phyloP scores from a whole-genome alignment of 805 yeast genomes.

The Candida ficus region DNA sequence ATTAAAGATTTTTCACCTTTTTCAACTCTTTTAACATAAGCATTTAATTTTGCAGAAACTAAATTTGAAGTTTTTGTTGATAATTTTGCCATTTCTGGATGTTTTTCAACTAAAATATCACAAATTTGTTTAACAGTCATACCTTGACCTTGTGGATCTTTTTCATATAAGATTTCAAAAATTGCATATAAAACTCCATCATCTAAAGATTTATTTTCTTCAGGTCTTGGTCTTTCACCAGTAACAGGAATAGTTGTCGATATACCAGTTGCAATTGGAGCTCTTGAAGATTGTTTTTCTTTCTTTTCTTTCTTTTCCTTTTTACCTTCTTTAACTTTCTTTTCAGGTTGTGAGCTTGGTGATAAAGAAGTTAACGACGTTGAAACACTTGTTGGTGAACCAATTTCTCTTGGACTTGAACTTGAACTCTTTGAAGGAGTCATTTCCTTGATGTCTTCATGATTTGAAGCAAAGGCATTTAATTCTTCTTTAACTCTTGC shows the following conservation, averaged over 20 bases:
- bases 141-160: conserved; percentile 65
- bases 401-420: conserved; percentile 22
- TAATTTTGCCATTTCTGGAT: conserved; percentile 79
- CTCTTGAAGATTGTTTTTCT: conserved; percentile 22
- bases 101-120: conserved; percentile 65
- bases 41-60: conserved; percentile 78
- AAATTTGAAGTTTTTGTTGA: conserved; percentile 77
- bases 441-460: conserved; percentile 18
- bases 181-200: conserved; percentile 75
- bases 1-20: conserved; percentile 71
- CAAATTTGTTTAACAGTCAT: conserved; percentile 90
- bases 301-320: conserved; percentile 20
- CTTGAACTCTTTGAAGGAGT: conserved; percentile 22
- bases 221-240: conserved; percentile 69
- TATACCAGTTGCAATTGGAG: conserved; percentile 54
- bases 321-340: conserved; percentile 15
- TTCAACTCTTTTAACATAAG: conserved; percentile 80
- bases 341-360: conserved; percentile 2
- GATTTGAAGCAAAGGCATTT: conserved; percentile 1
- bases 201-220: conserved; percentile 59
- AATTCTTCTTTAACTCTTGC: conserved; percentile 2
- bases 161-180: conserved; percentile 63
- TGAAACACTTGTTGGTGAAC: conserved; percentile 21
- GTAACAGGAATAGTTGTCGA: conserved; percentile 79
- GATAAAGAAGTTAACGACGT: conserved; percentile 18